Evolutionary conservation across 2,329 filamentous ascomycete species (phyloP).

Genomic region (Xylaria sp.): DNA sequence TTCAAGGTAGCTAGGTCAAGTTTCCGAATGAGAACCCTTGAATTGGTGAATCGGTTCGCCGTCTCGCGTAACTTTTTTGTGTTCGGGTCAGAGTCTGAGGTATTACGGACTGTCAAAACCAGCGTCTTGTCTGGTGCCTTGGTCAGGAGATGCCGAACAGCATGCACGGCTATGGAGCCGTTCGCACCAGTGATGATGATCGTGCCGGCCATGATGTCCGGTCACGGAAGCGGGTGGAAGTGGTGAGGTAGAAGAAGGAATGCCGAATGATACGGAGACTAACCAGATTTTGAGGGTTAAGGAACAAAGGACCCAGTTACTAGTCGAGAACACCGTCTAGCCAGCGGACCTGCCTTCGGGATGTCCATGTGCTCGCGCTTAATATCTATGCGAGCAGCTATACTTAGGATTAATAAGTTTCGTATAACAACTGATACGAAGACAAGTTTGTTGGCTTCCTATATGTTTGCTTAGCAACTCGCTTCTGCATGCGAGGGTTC

Average conservation of each 20-base stretch:
- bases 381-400: too few species aligned
- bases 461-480: background rate
- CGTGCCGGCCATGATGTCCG: slow-evolving; percentile 46
- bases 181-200: slow-evolving; percentile 54
- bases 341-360: background rate
- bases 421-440: background rate
- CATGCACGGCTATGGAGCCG: slow-evolving; percentile 48
- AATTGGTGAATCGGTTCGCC: slow-evolving; percentile 49
- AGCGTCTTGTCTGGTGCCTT: slow-evolving; percentile 41
- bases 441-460: background rate
- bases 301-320: background rate
- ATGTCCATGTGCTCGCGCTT: background rate
- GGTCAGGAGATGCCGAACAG: slow-evolving; percentile 39
- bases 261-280: background rate
- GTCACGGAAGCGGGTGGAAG: background rate
- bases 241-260: background rate
- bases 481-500: background rate
- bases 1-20: slow-evolving; percentile 52
- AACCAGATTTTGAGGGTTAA: background rate
- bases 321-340: background rate
- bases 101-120: slow-evolving; percentile 50
- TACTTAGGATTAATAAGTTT: background rate
- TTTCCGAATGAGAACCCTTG: slow-evolving; percentile 49
- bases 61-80: slow-evolving; percentile 44
- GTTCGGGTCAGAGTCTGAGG: slow-evolving; percentile 46